Percentiles rank a stretch among this genome's conserved stretches.
phyloP scores from a whole-genome alignment of 169 alveolate genomes.

The Cryptosporidium meleagridis region DNA sequence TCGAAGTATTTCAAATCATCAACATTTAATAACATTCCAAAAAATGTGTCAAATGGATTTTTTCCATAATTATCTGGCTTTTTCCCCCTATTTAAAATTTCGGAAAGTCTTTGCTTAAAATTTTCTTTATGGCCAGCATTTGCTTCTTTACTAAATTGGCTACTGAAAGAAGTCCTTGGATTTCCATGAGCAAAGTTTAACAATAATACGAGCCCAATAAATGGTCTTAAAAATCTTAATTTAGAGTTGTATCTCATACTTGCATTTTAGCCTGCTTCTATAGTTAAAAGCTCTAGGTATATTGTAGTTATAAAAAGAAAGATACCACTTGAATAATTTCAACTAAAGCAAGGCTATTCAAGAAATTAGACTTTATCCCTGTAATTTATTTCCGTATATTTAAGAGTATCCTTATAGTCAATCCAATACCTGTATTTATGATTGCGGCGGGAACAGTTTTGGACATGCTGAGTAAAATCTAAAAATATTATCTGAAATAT shows the following conservation, averaged over 20 bases:
- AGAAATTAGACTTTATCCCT: neutral
- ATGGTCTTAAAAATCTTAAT: neutral
- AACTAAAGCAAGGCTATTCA: neutral
- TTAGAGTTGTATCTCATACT: constrained; percentile 53
- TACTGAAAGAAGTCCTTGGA: neutral
- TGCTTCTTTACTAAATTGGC: neutral
- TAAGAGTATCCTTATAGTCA: neutral
- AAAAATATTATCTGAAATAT: neutral
- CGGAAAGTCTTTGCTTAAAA: neutral
- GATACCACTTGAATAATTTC: neutral
- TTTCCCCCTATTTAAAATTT: neutral
- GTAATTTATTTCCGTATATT: neutral
- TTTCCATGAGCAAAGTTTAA: neutral
- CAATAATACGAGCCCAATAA: neutral
- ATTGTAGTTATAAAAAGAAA: neutral
- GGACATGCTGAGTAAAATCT: constrained; percentile 20
- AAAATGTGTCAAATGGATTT: constrained; percentile 13
- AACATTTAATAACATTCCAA: neutral
- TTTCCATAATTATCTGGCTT: neutral
- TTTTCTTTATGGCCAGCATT: neutral
- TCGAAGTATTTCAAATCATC: neutral
- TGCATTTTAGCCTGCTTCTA: constrained; percentile 32
- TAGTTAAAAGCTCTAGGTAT: neutral
- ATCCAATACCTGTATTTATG: constrained; percentile 15
- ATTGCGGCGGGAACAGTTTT: constrained; percentile 2